These are phyloP conservation scores for Neofusicoccum sp. DNA, from an alignment of 2,329 filamentous ascomycete genomes.

Conservation along the genomic window DNA sequence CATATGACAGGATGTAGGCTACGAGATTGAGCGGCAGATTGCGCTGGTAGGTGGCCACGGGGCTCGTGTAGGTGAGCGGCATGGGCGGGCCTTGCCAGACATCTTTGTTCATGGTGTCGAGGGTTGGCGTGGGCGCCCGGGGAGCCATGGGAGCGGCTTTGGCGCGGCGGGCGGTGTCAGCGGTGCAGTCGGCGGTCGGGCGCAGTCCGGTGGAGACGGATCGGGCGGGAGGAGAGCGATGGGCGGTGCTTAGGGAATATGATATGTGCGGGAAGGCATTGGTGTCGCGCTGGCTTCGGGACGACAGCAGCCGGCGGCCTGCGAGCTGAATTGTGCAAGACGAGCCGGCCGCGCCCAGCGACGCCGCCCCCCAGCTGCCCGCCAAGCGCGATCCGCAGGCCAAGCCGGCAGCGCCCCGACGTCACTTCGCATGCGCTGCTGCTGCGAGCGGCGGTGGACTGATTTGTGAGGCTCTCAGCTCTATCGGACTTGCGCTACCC, in stretches of 20 bases:
- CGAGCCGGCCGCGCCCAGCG: conserved; percentile 4
- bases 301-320: neutral
- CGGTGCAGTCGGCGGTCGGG: conserved; percentile 2
- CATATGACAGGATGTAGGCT: conserved; percentile 58
- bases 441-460: neutral
- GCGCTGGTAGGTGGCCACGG: conserved; percentile 26
- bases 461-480: neutral
- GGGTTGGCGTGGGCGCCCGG: conserved; percentile 9
- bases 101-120: conserved; percentile 13
- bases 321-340: conserved; percentile 13
- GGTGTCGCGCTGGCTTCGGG: conserved; percentile 15
- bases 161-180: neutral
- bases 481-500: neutral
- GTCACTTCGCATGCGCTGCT: neutral
- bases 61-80: conserved; percentile 19
- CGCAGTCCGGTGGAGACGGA: neutral
- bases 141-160: conserved; percentile 3
- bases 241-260: conserved; percentile 1
- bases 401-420: conserved; percentile 9
- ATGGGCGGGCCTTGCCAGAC: conserved; percentile 5
- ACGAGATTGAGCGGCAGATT: conserved; percentile 62
- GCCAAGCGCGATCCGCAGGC: neutral
- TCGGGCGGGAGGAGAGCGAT: neutral
- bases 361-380: neutral
- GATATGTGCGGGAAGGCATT: conserved; percentile 1